A percentile compares a stretch with the other conserved stretches of the same genome.
These are phyloP conservation scores for Kalaharituber pfeilii DNA, from an alignment of 2,329 filamentous ascomycete genomes.

Conservation along the genomic window DNA sequence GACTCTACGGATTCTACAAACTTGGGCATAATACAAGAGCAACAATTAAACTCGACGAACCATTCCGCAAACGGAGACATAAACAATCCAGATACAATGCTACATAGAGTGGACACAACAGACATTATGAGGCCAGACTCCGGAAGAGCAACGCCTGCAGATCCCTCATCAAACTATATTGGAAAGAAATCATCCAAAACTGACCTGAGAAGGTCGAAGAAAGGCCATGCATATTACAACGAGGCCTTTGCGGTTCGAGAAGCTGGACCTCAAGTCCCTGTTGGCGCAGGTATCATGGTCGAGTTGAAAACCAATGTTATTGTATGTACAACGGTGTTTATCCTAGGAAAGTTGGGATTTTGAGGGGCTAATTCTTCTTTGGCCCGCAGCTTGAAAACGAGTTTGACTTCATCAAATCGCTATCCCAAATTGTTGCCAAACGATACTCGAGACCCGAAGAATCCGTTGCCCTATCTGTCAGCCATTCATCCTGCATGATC, in stretches of 20 bases:
- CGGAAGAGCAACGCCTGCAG: not conserved
- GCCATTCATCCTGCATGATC: slow-evolving; percentile 56
- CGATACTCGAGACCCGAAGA: slow-evolving; percentile 59
- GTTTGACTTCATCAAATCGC: slow-evolving; percentile 53
- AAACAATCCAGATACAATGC: too few relatives aligned
- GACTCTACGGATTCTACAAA: too few relatives aligned
- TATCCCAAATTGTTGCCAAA: slow-evolving; percentile 54
- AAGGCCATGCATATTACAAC: slow-evolving; percentile 22
- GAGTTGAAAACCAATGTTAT: slow-evolving; percentile 48
- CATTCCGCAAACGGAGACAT: too few relatives aligned
- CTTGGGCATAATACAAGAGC: too few relatives aligned
- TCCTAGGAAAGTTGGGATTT: not conserved
- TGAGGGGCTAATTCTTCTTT: slow-evolving; percentile 1
- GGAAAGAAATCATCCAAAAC: not conserved
- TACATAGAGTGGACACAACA: not conserved
- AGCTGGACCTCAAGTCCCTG: slow-evolving; percentile 27
- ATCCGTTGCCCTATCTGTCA: slow-evolving; percentile 57
- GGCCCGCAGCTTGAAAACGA: slow-evolving; percentile 50
- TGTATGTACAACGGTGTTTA: slow-evolving; percentile 34
- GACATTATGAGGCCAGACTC: not conserved
- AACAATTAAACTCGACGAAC: too few relatives aligned
- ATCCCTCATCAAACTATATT: not conserved
- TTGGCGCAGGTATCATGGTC: slow-evolving; percentile 34
- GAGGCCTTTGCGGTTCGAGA: slow-evolving; percentile 26
- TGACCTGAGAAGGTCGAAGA: slow-evolving; percentile 10